Base-by-base conservation (phyloP, 2,329 filamentous ascomycete species). In the Hymenoscyphus albidus region DNA sequence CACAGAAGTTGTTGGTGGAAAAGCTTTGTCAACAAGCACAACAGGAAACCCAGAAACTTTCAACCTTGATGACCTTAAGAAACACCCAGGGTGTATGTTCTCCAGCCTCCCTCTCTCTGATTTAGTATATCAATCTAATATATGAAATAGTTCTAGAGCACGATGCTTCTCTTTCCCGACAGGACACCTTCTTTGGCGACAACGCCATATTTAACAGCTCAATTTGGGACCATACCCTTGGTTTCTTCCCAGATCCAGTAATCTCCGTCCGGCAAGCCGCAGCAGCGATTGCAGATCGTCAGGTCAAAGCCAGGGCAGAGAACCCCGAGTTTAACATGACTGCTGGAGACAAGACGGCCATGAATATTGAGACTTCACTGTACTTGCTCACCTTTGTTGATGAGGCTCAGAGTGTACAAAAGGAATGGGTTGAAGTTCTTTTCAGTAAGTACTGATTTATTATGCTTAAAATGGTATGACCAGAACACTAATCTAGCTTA, bases 121-220 rank as follows among this genome's bases (percentile, higher is more conserved):
- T 5, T 54, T 54, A 10, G 2, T 44, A 3, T 7, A 6, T 13
- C 10, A 27, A 32, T 14, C 58, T 54, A 16, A 38, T 18, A 38
- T 27, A 35, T 22, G 18, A 48, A 40, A 40, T n/a, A 66, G 60
- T 64, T 56, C 38, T 65, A n/a, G 65, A 67, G 57, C 64, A 65
- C 48, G 65, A 67, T 44, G 64, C 51, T 31, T 59, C 48, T 42
- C 58, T 67, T 7, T 48, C 32, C 44, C 58, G 65, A 31, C 48
- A 32, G 22, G 65, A 67, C 51, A 62, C 59, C 39, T 65, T 48
- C 44, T 65, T 60, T 31, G 65, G 65, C 31, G 64, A 67, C 51
- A 65, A 67, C 44, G 61, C 64, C 58, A 57, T 31, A 44, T 65
- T 67, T 55, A 65, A 65, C 61, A 16, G 35, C 22, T 38, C 58